A percentile compares a stretch with the other conserved stretches of the same genome.
These are phyloP conservation scores for Thraustochytrium striatum DNA, from an alignment of 352 stramenopile species.

Conservation along the genomic window DNA sequence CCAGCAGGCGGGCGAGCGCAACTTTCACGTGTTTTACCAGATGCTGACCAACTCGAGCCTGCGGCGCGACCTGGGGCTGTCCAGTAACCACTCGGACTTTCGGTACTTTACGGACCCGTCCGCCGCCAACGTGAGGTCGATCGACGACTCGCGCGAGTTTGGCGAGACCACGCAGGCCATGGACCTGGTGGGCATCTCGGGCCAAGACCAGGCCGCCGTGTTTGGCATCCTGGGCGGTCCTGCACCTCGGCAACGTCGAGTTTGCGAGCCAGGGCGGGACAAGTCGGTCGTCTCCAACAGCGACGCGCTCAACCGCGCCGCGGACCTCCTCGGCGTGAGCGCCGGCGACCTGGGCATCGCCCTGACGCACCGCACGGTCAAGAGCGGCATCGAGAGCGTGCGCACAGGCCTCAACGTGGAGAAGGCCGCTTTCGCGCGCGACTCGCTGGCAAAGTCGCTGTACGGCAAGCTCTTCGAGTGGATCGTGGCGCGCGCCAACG, in stretches of 20 bases:
- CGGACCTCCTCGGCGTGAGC: constrained; percentile 39
- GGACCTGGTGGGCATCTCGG: constrained; percentile 72
- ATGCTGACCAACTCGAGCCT: constrained; percentile 57
- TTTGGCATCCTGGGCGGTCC: constrained; percentile 79
- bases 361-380: constrained; percentile 49
- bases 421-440: constrained; percentile 50
- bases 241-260: constrained; percentile 86
- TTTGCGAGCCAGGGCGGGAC: constrained; percentile 62
- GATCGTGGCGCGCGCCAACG: constrained; percentile 77
- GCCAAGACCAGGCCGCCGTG: constrained; percentile 80
- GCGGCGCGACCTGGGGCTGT: constrained; percentile 15
- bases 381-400: constrained; percentile 46
- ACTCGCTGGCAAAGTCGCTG: constrained; percentile 74
- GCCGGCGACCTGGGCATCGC: constrained; percentile 20
- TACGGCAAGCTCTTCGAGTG: constrained; percentile 84
- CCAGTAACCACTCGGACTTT: constrained; percentile 61
- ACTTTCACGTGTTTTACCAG: constrained; percentile 87
- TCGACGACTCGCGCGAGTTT: constrained; percentile 81
- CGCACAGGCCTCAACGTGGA: constrained; percentile 51
- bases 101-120: constrained; percentile 64
- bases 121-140: constrained; percentile 64
- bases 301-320: constrained; percentile 8
- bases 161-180: constrained; percentile 55
- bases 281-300: background rate
- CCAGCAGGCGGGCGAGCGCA: constrained; percentile 73